Base-by-base conservation (phyloP, 2,329 filamentous ascomycete genomes). In the Monosporascus sp. region DNA sequence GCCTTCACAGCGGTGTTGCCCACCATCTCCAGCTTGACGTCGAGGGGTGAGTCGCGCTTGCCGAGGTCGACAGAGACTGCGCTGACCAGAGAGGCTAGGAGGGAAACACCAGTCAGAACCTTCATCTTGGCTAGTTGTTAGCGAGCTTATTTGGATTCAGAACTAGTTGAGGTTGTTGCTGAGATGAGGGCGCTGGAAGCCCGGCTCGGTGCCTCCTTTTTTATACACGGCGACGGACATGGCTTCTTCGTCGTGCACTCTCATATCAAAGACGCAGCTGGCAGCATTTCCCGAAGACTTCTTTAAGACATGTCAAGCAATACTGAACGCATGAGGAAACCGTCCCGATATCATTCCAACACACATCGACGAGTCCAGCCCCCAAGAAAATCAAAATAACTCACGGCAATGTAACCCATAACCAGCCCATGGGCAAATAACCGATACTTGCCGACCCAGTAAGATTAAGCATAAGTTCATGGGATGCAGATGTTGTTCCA, bases 1-100 rank as follows among this genome's bases (percentile, higher is more conserved):
- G 77, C 74, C 65, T 77, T 79, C 55, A 81, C 70, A 51, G 71
- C 70, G 18, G 75, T 72, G 65, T 80, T 80, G 51, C 73, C 74
- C n/a, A 70, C 60, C 55, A 72, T 65, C 58, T 74, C 65, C 47
- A 79, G 70, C 60, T 72, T 66, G 54, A 77, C 73, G 20, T 74
- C 67, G 48, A 77, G 65, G 51, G 74, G 71, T 47, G 70, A 62
- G 62, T 71, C 62, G 61, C 74, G 62, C 68, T 72, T 69, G 61
- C 55, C 55, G 47, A 65, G 53, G 50, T 65, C 59, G 47, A 70
- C 54, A 37, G 70, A 68, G 39, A 67, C 62, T 54, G 70, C 71
- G 50, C 65, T 66, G 47, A 66, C 71, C 53, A 71, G 48, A 48
- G 70, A 63, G 54, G 67, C 69, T 52, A 74, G 54, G 45, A 70